A percentile compares a stretch with the other conserved stretches of the same genome.
Conservation (phyloP, 1,139 yeast species). For the Meyerozyma smithsonii region DNA sequence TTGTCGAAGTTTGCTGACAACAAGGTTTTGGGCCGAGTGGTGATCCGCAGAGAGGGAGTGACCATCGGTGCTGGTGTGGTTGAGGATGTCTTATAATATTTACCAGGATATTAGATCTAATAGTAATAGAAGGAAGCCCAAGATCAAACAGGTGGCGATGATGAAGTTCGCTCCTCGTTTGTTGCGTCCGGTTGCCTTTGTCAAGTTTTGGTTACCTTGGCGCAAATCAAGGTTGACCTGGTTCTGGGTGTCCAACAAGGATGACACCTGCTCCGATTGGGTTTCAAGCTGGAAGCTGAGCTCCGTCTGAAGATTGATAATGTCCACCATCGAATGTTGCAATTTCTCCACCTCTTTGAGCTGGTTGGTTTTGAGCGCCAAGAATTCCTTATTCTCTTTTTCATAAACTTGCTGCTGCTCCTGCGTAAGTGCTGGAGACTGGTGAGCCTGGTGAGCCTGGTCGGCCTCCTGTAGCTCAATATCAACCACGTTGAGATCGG, state of each 20-base stretch:
- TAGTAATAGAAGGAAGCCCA: constrained; percentile 60
- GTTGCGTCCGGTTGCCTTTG: constrained; percentile 66
- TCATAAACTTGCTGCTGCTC: constrained; percentile 68
- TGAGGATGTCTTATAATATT: constrained; percentile 7
- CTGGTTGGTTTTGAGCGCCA: constrained; percentile 60
- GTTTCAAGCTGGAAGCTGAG: constrained; percentile 68
- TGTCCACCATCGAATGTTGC: constrained; percentile 77
- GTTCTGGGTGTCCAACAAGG: constrained; percentile 65
- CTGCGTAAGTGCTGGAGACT: constrained; percentile 33
- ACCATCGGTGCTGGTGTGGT: constrained; percentile 88
- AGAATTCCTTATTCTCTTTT: constrained; percentile 65
- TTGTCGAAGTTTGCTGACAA: constrained; percentile 55
- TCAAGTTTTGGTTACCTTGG: constrained; percentile 70
- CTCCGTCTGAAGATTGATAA: constrained; percentile 74
- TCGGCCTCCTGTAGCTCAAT: constrained; percentile 20
- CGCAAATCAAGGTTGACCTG: constrained; percentile 64
- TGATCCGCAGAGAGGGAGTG: constrained; percentile 77
- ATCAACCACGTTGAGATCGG: constrained; percentile 8
- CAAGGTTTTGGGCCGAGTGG: constrained; percentile 71
- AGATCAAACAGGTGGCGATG: constrained; percentile 52
- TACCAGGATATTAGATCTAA: constrained; percentile 53
- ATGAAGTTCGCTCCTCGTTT: constrained; percentile 67
- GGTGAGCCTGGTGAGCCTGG: constrained; percentile 9
- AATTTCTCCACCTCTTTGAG: constrained; percentile 63
- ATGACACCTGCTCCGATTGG: constrained; percentile 71